These are phyloP conservation scores for Candida krabiensis DNA, from an alignment of 805 yeast genomes.

Conservation along the genomic window DNA sequence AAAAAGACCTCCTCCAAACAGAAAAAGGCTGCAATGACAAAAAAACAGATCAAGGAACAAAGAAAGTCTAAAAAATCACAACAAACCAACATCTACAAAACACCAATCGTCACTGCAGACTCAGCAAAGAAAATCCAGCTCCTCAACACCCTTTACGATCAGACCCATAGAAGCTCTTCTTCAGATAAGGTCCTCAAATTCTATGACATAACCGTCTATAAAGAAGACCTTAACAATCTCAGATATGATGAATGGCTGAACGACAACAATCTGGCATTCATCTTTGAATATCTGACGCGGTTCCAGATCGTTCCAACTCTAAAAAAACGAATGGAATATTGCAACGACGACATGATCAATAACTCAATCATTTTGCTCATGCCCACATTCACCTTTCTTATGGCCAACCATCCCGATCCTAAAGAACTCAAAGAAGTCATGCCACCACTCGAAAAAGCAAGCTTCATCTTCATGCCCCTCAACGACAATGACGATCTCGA, in stretches of 20 bases:
- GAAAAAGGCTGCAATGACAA: not conserved
- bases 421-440: constrained; percentile 41
- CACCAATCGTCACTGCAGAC: constrained; percentile 7
- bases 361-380: constrained; percentile 41
- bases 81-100: not conserved
- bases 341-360: constrained; percentile 22
- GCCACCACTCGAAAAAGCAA: constrained; percentile 43
- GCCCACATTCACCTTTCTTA: constrained; percentile 66
- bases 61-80: constrained; percentile 5
- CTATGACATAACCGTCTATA: constrained; percentile 57
- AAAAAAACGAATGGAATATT: constrained; percentile 25
- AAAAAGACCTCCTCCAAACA: not conserved
- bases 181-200: constrained; percentile 46
- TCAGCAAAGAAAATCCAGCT: constrained; percentile 18
- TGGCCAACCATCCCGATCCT: constrained; percentile 52
- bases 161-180: constrained; percentile 17
- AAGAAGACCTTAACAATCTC: constrained; percentile 57
- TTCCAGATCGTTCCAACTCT: constrained; percentile 28
- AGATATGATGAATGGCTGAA: constrained; percentile 71
- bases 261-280: constrained; percentile 64
- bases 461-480: constrained; percentile 64
- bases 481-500: constrained; percentile 65
- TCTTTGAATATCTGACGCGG: constrained; percentile 56
- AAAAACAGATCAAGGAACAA: constrained; percentile 1
- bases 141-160: constrained; percentile 14